Evolutionary conservation across 2,329 filamentous ascomycete species (phyloP).

Genomic region (Huntiella abstrusa): DNA sequence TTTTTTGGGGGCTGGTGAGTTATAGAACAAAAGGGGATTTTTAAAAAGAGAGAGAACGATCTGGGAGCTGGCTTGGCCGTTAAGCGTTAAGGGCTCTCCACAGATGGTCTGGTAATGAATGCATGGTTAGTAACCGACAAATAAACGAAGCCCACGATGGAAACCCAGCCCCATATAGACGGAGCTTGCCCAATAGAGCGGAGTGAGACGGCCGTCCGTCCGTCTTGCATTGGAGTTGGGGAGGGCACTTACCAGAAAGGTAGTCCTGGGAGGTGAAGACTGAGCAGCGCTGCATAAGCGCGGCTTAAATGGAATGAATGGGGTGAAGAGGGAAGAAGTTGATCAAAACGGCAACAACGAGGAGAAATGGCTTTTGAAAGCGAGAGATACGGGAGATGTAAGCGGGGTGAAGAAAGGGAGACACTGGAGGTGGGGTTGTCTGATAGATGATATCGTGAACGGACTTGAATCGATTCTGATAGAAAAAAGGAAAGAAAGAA

Average conservation of each 20-base stretch:
- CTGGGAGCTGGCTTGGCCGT: slow-evolving; percentile 12
- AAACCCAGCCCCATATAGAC: not conserved
- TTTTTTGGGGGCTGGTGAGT: not conserved
- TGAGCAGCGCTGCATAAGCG: slow-evolving; percentile 68
- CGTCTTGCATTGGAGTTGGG: slow-evolving; percentile 19
- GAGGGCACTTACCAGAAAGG: slow-evolving; percentile 45
- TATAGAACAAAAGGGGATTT: slow-evolving; percentile 10
- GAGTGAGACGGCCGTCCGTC: slow-evolving; percentile 5
- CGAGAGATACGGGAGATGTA: not conserved
- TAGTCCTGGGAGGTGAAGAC: slow-evolving; percentile 78
- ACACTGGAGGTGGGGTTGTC: not conserved
- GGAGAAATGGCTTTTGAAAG: too few relatives aligned
- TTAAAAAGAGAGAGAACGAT: slow-evolving; percentile 8
- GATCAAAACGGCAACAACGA: not conserved
- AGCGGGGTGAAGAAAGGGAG: not conserved
- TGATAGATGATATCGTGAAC: not conserved
- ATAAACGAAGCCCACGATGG: not conserved
- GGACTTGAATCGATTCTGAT: not conserved
- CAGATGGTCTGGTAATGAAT: slow-evolving; percentile 20
- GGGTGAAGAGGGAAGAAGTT: slow-evolving; percentile 13
- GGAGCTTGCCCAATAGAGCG: not conserved
- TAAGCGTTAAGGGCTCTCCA: slow-evolving; percentile 20
- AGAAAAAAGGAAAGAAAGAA: not conserved
- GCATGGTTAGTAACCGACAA: slow-evolving; percentile 9
- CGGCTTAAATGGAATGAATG: slow-evolving; percentile 28